Conservation (phyloP, 208 protist genomes). For the Lotmaria passim region DNA sequence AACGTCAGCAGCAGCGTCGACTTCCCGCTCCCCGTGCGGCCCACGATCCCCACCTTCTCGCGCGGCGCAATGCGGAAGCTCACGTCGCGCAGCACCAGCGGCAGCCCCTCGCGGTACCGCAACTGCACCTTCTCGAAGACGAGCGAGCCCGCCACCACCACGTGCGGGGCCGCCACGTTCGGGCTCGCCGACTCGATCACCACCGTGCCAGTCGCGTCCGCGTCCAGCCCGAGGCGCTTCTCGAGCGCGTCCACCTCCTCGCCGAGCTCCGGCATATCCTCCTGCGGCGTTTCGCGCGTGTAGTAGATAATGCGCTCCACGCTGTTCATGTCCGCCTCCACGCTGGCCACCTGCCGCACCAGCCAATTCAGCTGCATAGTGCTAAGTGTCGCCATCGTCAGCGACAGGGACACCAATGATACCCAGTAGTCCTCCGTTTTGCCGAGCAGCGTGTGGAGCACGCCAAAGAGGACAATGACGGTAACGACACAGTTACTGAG, state of each 20-base stretch:
- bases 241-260: slow-evolving; percentile 2
- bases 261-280: slow-evolving; percentile 36
- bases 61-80: slow-evolving; percentile 54
- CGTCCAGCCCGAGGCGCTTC: slow-evolving; percentile 1
- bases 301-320: slow-evolving; percentile 83
- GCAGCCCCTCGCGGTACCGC: no score
- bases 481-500: slow-evolving; percentile 73
- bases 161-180: slow-evolving; percentile 16
- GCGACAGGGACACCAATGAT: slow-evolving; percentile 39
- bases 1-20: slow-evolving; percentile 79
- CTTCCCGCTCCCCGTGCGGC: slow-evolving; percentile 89
- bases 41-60: slow-evolving; percentile 86
- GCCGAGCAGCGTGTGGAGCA: slow-evolving; percentile 51
- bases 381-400: slow-evolving; percentile 44
- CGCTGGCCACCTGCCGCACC: slow-evolving; percentile 15
- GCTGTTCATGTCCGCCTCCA: slow-evolving; percentile 89
- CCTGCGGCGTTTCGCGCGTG: slow-evolving; percentile 58
- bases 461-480: slow-evolving; percentile 42
- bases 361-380: slow-evolving; percentile 45
- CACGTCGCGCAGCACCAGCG: no score
- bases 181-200: slow-evolving; percentile 19
- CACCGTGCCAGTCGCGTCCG: slow-evolving; percentile 19
- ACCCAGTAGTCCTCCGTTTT: slow-evolving; percentile 35
- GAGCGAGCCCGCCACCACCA: slow-evolving; percentile 29
- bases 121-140: no score